Evolutionary conservation across 1,284 basidiomycete genomes (phyloP).

Genomic region (Thelephora terrestris): DNA sequence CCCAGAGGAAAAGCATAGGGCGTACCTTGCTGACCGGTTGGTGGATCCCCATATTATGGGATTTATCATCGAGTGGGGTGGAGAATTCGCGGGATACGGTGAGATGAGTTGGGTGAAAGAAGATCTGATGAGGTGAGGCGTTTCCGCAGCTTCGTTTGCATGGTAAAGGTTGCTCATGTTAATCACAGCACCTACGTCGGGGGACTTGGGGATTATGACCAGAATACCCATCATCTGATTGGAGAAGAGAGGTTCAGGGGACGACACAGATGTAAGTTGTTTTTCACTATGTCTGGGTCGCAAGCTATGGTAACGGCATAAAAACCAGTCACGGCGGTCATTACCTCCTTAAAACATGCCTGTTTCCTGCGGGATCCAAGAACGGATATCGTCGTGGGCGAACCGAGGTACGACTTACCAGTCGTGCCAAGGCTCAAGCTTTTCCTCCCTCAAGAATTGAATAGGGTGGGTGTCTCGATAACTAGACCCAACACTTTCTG

Average conservation of each 20-base stretch:
- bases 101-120: slow-evolving; percentile 45
- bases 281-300: background rate
- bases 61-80: slow-evolving; percentile 42
- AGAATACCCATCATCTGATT: slow-evolving; percentile 37
- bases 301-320: background rate
- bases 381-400: slow-evolving; percentile 35
- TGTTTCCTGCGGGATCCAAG: slow-evolving; percentile 39
- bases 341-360: slow-evolving; percentile 35
- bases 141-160: slow-evolving; percentile 10
- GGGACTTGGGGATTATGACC: slow-evolving; percentile 37
- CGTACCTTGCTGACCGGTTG: slow-evolving; percentile 30
- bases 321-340: slow-evolving; percentile 33
- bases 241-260: slow-evolving; percentile 41
- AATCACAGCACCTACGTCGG: slow-evolving; percentile 34
- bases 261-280: slow-evolving; percentile 27
- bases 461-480: slow-evolving; percentile 8
- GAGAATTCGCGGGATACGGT: slow-evolving; percentile 41
- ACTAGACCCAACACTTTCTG: background rate
- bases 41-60: slow-evolving; percentile 35
- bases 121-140: slow-evolving; percentile 10
- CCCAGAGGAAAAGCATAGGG: slow-evolving; percentile 34
- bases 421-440: slow-evolving; percentile 23
- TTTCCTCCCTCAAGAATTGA: slow-evolving; percentile 13
- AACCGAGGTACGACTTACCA: slow-evolving; percentile 31
- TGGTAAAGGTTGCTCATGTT: slow-evolving; percentile 7